Percentiles rank a stretch among this genome's conserved stretches.
These are phyloP conservation scores for Trichoderma pleuroti DNA, from an alignment of 2,329 filamentous ascomycete genomes.

Conservation along the genomic window DNA sequence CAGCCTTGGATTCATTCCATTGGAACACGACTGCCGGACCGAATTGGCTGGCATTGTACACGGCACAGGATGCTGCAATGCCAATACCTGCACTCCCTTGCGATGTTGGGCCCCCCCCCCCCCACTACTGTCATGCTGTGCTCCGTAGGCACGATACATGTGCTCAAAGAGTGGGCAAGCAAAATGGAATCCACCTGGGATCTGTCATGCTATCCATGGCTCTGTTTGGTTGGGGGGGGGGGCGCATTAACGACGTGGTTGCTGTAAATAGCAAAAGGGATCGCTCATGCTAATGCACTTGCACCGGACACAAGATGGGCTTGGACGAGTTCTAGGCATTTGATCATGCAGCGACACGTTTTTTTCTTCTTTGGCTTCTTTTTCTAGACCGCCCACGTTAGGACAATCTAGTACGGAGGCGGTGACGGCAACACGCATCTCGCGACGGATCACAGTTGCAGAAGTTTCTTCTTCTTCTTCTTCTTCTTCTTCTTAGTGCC, in stretches of 20 bases:
- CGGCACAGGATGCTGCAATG: not conserved
- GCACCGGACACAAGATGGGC: not conserved
- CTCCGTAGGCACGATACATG: not conserved
- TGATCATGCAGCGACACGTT: not conserved
- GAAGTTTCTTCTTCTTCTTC: not conserved
- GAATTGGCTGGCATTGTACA: not conserved
- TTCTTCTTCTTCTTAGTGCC: not conserved
- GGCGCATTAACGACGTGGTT: constrained; percentile 3
- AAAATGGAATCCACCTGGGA: not conserved
- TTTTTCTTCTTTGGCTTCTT: not conserved
- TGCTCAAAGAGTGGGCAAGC: not conserved
- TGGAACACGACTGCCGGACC: constrained; percentile 8
- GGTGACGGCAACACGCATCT: constrained; percentile 10
- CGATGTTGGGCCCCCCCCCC: not conserved
- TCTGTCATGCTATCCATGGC: not conserved
- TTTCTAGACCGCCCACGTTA: not conserved
- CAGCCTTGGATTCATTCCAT: constrained; percentile 6
- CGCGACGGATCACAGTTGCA: not conserved
- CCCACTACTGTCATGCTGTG: not conserved
- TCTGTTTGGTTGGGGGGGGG: not conserved
- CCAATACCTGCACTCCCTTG: constrained; percentile 1
- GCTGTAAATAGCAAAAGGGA: constrained; percentile 5
- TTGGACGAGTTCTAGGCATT: not conserved
- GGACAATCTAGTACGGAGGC: not conserved
- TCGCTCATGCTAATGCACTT: constrained; percentile 15